Base-by-base conservation (phyloP, 108 stramenopile species). In the Epithemia pelagica region DNA sequence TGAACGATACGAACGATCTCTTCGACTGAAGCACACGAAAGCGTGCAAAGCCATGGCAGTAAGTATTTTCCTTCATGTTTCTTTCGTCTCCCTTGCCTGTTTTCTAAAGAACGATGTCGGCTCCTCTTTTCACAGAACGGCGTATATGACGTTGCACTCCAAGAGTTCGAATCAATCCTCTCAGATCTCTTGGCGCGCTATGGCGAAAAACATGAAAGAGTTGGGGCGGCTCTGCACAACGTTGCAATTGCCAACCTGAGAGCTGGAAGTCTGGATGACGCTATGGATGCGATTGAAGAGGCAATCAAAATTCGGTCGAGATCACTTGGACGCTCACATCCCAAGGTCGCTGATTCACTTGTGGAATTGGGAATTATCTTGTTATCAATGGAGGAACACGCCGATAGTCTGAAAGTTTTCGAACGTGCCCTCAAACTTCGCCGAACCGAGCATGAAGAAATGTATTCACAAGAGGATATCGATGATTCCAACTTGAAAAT, bases 311-410 rank as follows among this genome's bases (percentile, higher is more conserved):
- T 87, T 65, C 68, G 86, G 55, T 77, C 80, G 24, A 22, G 65
- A 2, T 67, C 74, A 5, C 63, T 82, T 5, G 85, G 82, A 55
- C 58, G 69, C 33, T 32, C 73, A 3, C 67, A 80, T 58, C 69
- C 82, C 0, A 79, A 81, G 61, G 82, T 87, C 10, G 78, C 82
- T 5, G 86, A 87, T 60, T 78, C 81, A 0, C 46, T 87, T 52
- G 81, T 83, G 21, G 86, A 87, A 58, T 62, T 79, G 53, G 86
- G 86, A n/a, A 87, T 83, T 52, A 80, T 82, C 61, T 53, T 83
- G 5, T 33, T 83, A 0, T 74, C 79, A 0, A 78, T 74, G 78
- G 80, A 87, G 61, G 80, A 87, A 22, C 75, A 83, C 62, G 71
- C 71, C 0, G 76, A 82, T 32, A 37, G 70, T 32, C 62, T 87